Percentiles rank a stretch among this genome's conserved stretches.
phyloP scores from a whole-genome alignment of 1,284 basidiomycete genomes.

The Chondrostereum purpureum region DNA sequence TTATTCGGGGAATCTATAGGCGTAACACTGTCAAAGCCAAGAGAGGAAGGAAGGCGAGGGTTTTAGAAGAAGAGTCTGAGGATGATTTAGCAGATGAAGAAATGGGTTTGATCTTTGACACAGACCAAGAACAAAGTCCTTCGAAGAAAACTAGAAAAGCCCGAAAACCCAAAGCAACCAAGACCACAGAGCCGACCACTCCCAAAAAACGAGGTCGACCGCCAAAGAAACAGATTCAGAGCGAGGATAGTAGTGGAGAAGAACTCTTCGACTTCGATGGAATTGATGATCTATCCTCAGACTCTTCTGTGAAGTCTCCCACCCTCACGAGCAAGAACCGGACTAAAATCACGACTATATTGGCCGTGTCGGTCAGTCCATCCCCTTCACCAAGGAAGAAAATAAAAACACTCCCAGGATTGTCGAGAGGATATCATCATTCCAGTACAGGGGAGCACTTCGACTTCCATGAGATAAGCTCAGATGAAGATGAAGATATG shows the following conservation, averaged over 20 bases:
- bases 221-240: not conserved
- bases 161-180: not conserved
- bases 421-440: no score
- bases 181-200: not conserved
- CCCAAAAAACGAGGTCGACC: not conserved
- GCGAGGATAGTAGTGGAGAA: not conserved
- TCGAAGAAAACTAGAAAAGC: no score
- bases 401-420: no score
- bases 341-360: no score
- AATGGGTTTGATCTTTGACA: conserved; percentile 16
- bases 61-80: conserved; percentile 24
- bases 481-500: not conserved
- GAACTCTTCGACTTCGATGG: not conserved
- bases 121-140: conserved; percentile 9
- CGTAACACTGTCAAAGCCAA: conserved; percentile 32
- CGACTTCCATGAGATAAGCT: no score
- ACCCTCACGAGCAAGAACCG: no score
- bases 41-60: conserved; percentile 1
- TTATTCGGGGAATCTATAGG: conserved; percentile 64
- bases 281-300: not conserved
- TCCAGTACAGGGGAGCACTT: not conserved
- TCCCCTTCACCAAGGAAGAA: no score
- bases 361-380: no score
- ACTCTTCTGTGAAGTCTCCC: no score
- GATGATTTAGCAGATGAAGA: conserved; percentile 25